Evolutionary conservation across 2,329 filamentous ascomycete species (phyloP), one percentile per base, ranked within the genome.

Genomic region (Trichoderma atroviride): DNA sequence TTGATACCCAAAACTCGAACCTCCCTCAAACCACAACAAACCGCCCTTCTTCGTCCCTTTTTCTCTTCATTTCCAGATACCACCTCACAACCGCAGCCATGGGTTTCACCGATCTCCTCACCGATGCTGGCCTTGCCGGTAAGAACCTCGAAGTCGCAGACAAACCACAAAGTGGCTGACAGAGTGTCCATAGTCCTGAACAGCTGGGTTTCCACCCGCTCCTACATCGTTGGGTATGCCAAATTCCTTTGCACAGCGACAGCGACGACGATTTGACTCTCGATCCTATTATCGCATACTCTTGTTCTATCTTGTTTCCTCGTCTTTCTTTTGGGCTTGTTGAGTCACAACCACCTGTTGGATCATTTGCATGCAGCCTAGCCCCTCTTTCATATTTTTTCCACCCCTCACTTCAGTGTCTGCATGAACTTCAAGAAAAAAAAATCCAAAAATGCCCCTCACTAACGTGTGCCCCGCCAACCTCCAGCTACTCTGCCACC

Each of bases 211-310:
- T 84, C 84, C 79, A 91, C 89, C 77, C 88, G 90, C 78, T 92
- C 89, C 83, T 94, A 94, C 85, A 89, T 94, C 77, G 83, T 89
- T 83, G 92, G 92, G 91, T 94, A 90, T 80, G 91, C 13, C 5
- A 11, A 40, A 69, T 37, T 27, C 27, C 55, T 50, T 5, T 56
- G 53, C 69, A 7, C 56, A 35, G 29, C 63, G 55, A 67, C 55
- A 29, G 31, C 55, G 29, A 57, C 29, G 31, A n/a, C 55, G 55
- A 66, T 7, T 29, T 40, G n/a, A 19, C 35, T 50, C 37, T 33
- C 33, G 58, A 70, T 14, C n/a, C 29, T 55, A 0, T 1, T 13
- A 27, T 63, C 53, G 31, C 52, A 57, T 43, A 16, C 37, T 7
- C 14, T 9, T n/a, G 2, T 43, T 43, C 9, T 7, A 3, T n/a